Evolutionary conservation across 371 early-diverging fungal genomes (phyloP), one percentile per base, ranked within the genome.

Genomic region (Parasitella parasitica): DNA sequence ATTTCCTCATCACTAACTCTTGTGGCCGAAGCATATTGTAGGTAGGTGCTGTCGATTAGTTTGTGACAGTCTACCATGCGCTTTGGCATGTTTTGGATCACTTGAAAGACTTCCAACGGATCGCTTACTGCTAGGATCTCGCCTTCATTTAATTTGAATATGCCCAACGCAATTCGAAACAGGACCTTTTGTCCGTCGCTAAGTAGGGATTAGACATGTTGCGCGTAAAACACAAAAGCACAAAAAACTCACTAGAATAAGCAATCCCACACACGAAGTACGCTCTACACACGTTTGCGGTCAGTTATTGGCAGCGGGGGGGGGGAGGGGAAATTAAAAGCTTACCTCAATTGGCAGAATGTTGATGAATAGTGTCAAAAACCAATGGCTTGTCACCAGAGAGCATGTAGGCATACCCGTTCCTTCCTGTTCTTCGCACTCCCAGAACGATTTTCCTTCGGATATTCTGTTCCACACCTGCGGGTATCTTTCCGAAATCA

Each of bases 301-400:
- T 22, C 30, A 26, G 15, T 7, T 43, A n/a, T n/a, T n/a, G n/a
- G n/a, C n/a, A n/a, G n/a, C n/a, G n/a, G n/a, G n/a, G n/a, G n/a
- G n/a, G n/a, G n/a, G n/a, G n/a, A n/a, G n/a, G n/a, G n/a, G n/a
- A n/a, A n/a, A n/a, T n/a, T n/a, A n/a, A 46, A 6, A 1, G n/a
- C 20, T 73, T 78, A 83, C 88, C 78, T 87, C 82, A 3, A 49
- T 75, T 0, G 95, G 95, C 22, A 93, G 67, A 30, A 90, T 86
- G 63, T 90, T 89, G 59, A 92, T 87, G 61, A 88, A 94, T 5
- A 93, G 66, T 0, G 94, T 91, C 67, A 93, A 71, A 67, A 93
- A 92, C 95, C 95, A 94, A 59, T 87, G 93, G 59, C 91, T 91
- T 2, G 92, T 91, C 1, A 91, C 89, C 61, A 93, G 70, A 15